Evolutionary conservation across 1,139 yeast species (phyloP).

Genomic region (Geotrichum bryndzae): DNA sequence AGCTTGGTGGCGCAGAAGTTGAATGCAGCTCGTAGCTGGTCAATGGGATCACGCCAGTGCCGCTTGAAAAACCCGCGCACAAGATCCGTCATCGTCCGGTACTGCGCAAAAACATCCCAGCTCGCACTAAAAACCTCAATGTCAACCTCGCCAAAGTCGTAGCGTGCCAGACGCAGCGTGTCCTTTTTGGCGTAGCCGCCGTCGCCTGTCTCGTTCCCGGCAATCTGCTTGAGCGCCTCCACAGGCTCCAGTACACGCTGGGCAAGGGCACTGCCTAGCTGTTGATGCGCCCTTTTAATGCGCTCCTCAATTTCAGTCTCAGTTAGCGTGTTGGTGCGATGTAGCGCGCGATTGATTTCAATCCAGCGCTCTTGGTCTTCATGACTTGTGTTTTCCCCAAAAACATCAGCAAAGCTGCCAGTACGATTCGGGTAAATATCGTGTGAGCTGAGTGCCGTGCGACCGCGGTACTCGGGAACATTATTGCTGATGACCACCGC

Average conservation of each 20-base stretch:
- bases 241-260: conserved; percentile 66
- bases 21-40: conserved; percentile 53
- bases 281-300: conserved; percentile 51
- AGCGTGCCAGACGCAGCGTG: conserved; percentile 22
- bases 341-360: conserved; percentile 52
- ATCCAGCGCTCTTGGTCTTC: conserved; percentile 38
- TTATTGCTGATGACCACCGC: neutral
- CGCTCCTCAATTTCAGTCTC: conserved; percentile 64
- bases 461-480: neutral
- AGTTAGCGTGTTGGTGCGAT: conserved; percentile 69
- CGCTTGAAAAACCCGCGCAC: conserved; percentile 3
- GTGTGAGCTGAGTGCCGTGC: neutral
- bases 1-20: conserved; percentile 50
- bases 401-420: neutral
- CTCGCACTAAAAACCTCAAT: conserved; percentile 25
- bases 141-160: conserved; percentile 30
- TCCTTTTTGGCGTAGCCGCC: conserved; percentile 23
- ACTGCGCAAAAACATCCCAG: conserved; percentile 30
- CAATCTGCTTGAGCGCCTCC: conserved; percentile 23
- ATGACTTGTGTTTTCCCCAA: neutral
- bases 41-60: conserved; percentile 37
- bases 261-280: conserved; percentile 49
- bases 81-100: conserved; percentile 29
- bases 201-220: conserved; percentile 28
- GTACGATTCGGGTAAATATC: neutral